Base-by-base conservation (phyloP, 768 basidiomycete species). In the Kwoniella newhampshirensis region DNA sequence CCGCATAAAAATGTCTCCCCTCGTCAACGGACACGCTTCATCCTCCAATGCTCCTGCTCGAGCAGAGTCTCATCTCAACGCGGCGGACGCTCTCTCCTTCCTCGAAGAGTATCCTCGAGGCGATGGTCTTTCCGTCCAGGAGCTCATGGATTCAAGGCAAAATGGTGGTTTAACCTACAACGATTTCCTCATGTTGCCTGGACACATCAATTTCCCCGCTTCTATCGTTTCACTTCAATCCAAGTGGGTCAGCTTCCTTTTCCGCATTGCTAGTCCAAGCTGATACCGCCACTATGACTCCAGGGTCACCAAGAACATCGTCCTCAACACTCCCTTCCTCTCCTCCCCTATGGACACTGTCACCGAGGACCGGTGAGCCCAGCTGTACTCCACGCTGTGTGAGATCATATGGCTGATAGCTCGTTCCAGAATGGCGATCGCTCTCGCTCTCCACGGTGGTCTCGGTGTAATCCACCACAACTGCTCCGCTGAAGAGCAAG, bases 281-380 rank as follows among this genome's bases (percentile, higher is more conserved):
- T 54, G 4, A 47, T 6, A 41, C 17, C 28, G 13, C 18, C 36
- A 32, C 43, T 63, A 26, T 56, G 21, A 23, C 20, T 21, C 5
- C 54, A 77, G 82, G 52, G 85, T 99, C 57, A 96, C 94, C 21
- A 86, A 88, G 54, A 96, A 96, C 66, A 89, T 97, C 67, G 68
- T 73, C 21, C 82, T 99, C 68, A 97, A 91, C 79, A 93, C 92
- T 0, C 96, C 94, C 0, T 94, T 99, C 79, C 81, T 97, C 81
- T 94, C 91, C 76, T 93, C 90, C 49, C 94, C 96, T 15, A 99
- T 99, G 96, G 96, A 99, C 80, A 99, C 96, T 42, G 96, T 98
- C 67, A 98, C 96, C 1, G 96, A 97, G 78, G 85, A 83, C 51
- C 91, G 77, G 89, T 92, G 76, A 79, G 87, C 78, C 53, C 27